Conservation (phyloP, 1,284 basidiomycete genomes). For the Apiotrichum akiyoshidainum region DNA sequence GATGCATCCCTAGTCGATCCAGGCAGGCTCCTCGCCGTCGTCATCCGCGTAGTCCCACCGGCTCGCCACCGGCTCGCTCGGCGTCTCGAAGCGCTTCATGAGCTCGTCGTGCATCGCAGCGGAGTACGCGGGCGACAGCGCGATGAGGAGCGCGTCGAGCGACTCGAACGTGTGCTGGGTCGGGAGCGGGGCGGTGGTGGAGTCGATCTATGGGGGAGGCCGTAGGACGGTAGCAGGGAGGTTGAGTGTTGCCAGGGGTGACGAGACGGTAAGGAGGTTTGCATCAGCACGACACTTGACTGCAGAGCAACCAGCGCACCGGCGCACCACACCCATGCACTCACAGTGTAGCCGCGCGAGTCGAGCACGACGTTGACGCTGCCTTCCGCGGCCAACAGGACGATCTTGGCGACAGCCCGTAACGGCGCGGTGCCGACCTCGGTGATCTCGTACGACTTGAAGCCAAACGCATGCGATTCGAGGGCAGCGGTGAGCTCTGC, state of each 20-base stretch:
- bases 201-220: no score
- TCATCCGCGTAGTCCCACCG: constrained; percentile 9
- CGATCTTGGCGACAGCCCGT: constrained; percentile 19
- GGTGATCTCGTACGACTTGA: constrained; percentile 17
- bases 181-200: constrained; percentile 4
- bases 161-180: constrained; percentile 33
- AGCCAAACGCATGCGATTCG: constrained; percentile 33
- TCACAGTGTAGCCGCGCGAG: no score
- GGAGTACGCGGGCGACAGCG: constrained; percentile 35
- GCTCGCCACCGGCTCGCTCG: neutral
- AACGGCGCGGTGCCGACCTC: constrained; percentile 10
- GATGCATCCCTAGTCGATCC: constrained; percentile 16
- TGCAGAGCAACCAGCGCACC: no score
- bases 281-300: no score
- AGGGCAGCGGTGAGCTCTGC: constrained; percentile 35
- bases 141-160: constrained; percentile 43
- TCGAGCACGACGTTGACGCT: no score
- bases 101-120: constrained; percentile 40
- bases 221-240: no score
- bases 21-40: constrained; percentile 14
- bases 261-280: no score
- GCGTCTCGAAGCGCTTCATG: constrained; percentile 30
- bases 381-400: constrained; percentile 24
- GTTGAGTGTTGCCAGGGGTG: no score
- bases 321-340: no score